Conservation (phyloP, 495 filamentous ascomycete species). For the Penicillium paradoxum region DNA sequence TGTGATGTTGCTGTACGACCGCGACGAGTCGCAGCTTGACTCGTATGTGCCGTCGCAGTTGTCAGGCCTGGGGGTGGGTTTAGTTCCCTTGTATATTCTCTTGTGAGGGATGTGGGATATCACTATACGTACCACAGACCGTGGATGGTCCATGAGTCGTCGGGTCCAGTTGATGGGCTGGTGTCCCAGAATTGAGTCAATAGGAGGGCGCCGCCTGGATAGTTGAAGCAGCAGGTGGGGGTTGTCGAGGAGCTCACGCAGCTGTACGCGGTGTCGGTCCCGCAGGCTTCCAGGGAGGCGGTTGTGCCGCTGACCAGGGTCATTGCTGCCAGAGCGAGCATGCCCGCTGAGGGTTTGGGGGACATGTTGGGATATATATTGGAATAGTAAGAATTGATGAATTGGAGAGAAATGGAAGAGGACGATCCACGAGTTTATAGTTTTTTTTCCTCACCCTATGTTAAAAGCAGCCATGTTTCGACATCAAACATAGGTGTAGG, state of each 20-base stretch:
- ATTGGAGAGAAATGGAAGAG: not conserved
- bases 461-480: not conserved
- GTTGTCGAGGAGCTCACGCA: conserved; percentile 34
- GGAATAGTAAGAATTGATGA: conserved; percentile 6
- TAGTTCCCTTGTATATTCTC: not conserved
- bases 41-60: conserved; percentile 74
- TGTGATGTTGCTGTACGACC: conserved; percentile 63
- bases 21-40: conserved; percentile 58
- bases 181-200: conserved; percentile 83
- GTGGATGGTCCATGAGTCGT: conserved; percentile 78
- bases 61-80: conserved; percentile 55
- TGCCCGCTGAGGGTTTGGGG: conserved; percentile 17
- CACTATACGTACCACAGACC: conserved; percentile 55
- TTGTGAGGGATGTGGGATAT: not conserved
- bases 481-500: conserved; percentile 7
- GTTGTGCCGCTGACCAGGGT: conserved; percentile 17
- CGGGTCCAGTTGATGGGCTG: conserved; percentile 56
- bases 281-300: conserved; percentile 26
- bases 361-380: not conserved
- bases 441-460: not conserved
- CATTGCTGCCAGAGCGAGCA: conserved; percentile 28
- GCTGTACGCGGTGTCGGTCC: conserved; percentile 29
- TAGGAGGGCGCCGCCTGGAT: conserved; percentile 66
- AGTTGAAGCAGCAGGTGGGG: conserved; percentile 72
- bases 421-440: not conserved